phyloP scores from a whole-genome alignment of 1,139 yeast species.

The Meyerozyma sp. region DNA sequence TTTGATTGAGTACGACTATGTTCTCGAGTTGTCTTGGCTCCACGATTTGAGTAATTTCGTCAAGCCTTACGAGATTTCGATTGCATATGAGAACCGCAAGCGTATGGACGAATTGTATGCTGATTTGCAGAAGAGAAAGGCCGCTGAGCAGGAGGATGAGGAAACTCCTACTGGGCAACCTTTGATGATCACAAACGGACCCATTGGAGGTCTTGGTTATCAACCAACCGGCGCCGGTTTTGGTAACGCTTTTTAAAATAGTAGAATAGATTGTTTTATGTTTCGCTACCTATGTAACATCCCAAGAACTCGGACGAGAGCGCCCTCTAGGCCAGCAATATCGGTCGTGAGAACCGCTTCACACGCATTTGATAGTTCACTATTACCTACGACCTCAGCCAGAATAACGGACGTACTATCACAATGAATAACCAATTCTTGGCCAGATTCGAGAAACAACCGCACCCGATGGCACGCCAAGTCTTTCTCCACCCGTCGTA shows the following conservation, averaged over 20 bases:
- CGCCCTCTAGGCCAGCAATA: background rate
- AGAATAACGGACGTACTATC: background rate
- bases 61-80: slow-evolving; percentile 86
- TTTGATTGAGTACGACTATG: slow-evolving; percentile 73
- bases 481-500: background rate
- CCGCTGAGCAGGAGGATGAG: slow-evolving; percentile 53
- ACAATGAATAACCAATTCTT: background rate
- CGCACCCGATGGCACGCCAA: background rate
- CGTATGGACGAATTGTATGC: slow-evolving; percentile 59
- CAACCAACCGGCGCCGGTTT: slow-evolving; percentile 67
- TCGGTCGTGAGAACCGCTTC: background rate
- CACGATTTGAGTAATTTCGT: slow-evolving; percentile 72
- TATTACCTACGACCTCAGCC: background rate
- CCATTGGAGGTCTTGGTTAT: slow-evolving; percentile 42
- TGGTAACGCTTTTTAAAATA: slow-evolving; percentile 47
- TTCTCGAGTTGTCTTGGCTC: slow-evolving; percentile 87
- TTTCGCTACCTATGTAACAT: background rate
- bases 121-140: slow-evolving; percentile 68
- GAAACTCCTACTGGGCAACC: slow-evolving; percentile 42
- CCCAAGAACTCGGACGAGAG: background rate
- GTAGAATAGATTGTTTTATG: background rate
- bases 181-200: slow-evolving; percentile 65
- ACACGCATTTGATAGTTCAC: background rate
- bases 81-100: slow-evolving; percentile 72
- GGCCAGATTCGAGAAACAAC: background rate